Percentiles rank a stretch among this genome's conserved stretches.
Evolutionary conservation across 2,329 filamentous ascomycete species (phyloP).

Genomic region (Cytospora schulzeri): DNA sequence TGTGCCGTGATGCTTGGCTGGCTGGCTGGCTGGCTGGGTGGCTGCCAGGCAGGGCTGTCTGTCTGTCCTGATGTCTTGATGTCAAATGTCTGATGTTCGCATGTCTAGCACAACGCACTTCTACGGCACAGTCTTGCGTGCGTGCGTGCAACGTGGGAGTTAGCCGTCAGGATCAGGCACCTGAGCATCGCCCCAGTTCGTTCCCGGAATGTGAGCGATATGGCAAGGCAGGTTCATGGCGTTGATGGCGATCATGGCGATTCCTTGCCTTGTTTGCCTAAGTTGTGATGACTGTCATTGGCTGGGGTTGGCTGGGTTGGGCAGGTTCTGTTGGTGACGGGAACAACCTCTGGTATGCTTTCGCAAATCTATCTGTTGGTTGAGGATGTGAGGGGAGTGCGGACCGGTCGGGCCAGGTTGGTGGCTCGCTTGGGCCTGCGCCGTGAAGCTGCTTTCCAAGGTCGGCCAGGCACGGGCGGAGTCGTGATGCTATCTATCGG

Average conservation of each 20-base stretch:
- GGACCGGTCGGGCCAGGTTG: background rate
- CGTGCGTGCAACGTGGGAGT: slow-evolving; percentile 20
- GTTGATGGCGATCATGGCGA: background rate
- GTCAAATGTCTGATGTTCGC: background rate
- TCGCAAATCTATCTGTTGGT: background rate
- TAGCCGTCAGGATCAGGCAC: slow-evolving; percentile 22
- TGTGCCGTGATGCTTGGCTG: background rate
- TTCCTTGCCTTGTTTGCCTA: background rate
- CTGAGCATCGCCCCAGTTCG: slow-evolving; percentile 10
- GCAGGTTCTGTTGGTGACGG: background rate
- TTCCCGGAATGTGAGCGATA: slow-evolving; percentile 2
- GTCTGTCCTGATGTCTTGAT: background rate
- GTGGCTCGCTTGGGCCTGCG: background rate
- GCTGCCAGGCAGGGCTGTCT: background rate
- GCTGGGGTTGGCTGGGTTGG: no score
- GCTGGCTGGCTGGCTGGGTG: background rate
- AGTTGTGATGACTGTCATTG: background rate
- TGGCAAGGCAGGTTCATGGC: slow-evolving; percentile 9
- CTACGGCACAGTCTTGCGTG: slow-evolving; percentile 9
- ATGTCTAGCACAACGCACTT: background rate
- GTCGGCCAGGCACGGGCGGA: background rate
- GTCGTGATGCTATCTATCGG: background rate
- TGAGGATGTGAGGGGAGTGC: no score
- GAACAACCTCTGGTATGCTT: background rate
- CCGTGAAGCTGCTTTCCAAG: slow-evolving; percentile 12